Evolutionary conservation across 164 flowering plant genomes (phyloP), one percentile per base, ranked within the genome.

Genomic region (Hamamelis virginiana): DNA sequence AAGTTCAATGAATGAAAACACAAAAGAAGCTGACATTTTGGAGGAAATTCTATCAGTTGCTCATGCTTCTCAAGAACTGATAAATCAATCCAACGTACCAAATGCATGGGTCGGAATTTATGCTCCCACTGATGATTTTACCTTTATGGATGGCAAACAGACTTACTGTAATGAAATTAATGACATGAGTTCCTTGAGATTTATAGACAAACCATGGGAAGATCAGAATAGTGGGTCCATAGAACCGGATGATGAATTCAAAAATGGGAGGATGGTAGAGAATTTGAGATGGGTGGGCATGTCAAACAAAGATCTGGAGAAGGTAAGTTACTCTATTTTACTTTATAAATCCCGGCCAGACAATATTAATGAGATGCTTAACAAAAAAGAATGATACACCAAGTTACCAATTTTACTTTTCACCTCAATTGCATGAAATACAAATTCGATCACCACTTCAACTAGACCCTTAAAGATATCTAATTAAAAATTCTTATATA

Each of bases 201-300:
- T 64, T 22, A 60, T 61, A 25, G 81, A 76, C 59, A 73, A 77
- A 26, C 52, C 75, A 11, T 74, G 80, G 75, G 78, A 72, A 41
- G 72, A 75, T 74, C 74, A 76, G 13, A 69, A 68, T 26, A 21
- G 58, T 4, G 84, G 77, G 66, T 76, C 81, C 11, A 68, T 87
- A 23, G 85, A 79, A 26, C 60, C 71, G 22, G 85, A 83, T 45
- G 84, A 72, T 57, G 80, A 73, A 12, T 76, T 81, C 68, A 78
- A 76, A 72, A 44, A 77, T 43, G 82, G 74, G 48, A 88, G 73
- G 51, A 72, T 74, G 77, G 80, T 74, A 9, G 93, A 92, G 77
- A 87, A 87, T 63, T 74, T 91, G 74, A 76, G 91, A 82, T 87
- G 93, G 80, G 85, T 88, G 0, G 91, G 89, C 57, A 87, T 88